phyloP scores from a whole-genome alignment of 176 grass and related monocot genomes.

The Oryza meyeriana region DNA sequence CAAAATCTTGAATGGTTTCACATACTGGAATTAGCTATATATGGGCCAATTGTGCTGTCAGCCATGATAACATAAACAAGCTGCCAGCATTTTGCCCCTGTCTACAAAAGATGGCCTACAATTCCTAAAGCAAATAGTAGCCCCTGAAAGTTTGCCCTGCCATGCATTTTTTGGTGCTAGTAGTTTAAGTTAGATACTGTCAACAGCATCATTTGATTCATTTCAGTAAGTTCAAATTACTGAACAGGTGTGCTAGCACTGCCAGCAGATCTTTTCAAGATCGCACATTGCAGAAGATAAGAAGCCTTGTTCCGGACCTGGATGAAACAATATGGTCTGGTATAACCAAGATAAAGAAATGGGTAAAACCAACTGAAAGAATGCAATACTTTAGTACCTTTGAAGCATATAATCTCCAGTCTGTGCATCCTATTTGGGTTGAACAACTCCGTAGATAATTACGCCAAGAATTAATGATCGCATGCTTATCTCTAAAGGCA shows the following conservation, averaged over 20 bases:
- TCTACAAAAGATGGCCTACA: conserved; percentile 12
- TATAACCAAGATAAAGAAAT: not conserved
- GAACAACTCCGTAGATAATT: conserved; percentile 74
- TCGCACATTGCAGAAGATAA: conserved; percentile 69
- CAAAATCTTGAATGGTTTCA: not conserved
- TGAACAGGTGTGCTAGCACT: not conserved
- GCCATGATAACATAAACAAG: not conserved
- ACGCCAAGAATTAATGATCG: conserved; percentile 51
- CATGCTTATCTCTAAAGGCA: conserved; percentile 45
- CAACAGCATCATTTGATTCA: not conserved
- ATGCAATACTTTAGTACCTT: conserved; percentile 45
- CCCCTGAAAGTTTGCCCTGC: not conserved
- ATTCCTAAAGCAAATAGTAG: not conserved
- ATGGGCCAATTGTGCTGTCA: not conserved
- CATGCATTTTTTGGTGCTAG: not conserved
- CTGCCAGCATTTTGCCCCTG: not conserved
- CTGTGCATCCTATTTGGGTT: conserved; percentile 63
- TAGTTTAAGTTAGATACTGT: not conserved
- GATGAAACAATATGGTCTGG: not conserved
- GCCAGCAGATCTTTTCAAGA: conserved; percentile 32
- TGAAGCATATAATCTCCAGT: conserved; percentile 80
- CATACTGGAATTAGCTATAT: not conserved
- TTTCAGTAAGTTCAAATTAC: not conserved
- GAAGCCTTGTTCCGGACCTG: conserved; percentile 89
- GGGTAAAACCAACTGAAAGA: not conserved